Base-by-base conservation (phyloP, 1,284 basidiomycete species). In the Rhodofomes roseus region DNA sequence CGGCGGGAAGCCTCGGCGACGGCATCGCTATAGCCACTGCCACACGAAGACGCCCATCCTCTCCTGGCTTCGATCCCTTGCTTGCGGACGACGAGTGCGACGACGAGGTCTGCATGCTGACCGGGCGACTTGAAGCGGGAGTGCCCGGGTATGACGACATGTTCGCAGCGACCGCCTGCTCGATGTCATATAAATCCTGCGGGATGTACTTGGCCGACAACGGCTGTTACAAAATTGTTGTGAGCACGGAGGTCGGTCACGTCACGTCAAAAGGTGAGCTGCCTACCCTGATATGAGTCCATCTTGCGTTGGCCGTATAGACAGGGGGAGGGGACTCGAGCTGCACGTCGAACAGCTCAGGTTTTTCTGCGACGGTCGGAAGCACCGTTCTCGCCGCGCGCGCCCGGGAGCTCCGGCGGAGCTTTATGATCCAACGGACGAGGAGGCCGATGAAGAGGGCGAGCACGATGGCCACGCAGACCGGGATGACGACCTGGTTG, bases 1-100 rank as follows among this genome's bases (percentile, higher is more conserved):
- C 53, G n/a, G 18, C 8, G 4, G 25, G 18, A 6, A 14, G 22
- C 27, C 22, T 36, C 14, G 48, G 50, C 12, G 43, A 37, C n/a
- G 59, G 59, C 59, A 60, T 60, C 18, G 55, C 59, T 29, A 60
- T 60, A 11, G 59, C 27, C 12, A 60, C 59, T 7, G 55, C 51
- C 9, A 60, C 55, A 20, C 59, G 59, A 27, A 60, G 29, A 3
- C 55, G 40, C 7, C 56, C 59, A 20, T 57, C 55, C n/a, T 18
- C 31, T 11, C 27, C 25, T 12, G 36, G 2, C 20, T 25, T 25
- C 20, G 46, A 29, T 27, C 16, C 29, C 23, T 31, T 12, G 4
- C 46, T 48, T 12, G 18, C 23, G 16, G 4, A 16, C 12, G n/a
- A 29, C 54, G 41, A 56, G 9, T 20, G 2, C 37, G 56, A 52